Evolutionary conservation across 805 yeast species (phyloP).

Genomic region (Yamadazyma ubonensis): DNA sequence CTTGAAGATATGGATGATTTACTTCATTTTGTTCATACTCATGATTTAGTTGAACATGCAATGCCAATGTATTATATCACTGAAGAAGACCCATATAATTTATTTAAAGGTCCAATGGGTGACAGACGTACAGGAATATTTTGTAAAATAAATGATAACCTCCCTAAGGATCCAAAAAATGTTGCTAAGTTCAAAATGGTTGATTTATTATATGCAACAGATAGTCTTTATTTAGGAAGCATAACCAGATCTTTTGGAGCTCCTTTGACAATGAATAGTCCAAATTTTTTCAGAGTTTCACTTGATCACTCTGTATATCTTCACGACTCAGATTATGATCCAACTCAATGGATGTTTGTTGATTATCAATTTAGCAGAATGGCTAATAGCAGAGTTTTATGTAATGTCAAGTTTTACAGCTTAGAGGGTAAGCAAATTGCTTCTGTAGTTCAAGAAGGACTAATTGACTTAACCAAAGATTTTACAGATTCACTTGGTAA

Average conservation of each 20-base stretch:
- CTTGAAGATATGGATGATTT: slow-evolving; percentile 16
- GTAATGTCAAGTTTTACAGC: slow-evolving; percentile 25
- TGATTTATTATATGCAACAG: slow-evolving; percentile 20
- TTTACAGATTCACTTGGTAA: slow-evolving; percentile 7
- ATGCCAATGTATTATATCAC: slow-evolving; percentile 24
- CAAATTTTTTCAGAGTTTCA: slow-evolving; percentile 34
- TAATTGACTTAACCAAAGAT: slow-evolving; percentile 17
- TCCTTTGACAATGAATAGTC: slow-evolving; percentile 15
- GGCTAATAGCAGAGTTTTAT: slow-evolving; percentile 36
- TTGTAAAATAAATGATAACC: slow-evolving; percentile 26
- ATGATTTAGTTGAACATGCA: slow-evolving; percentile 23
- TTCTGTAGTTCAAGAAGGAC: slow-evolving; percentile 34
- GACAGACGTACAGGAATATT: slow-evolving; percentile 29
- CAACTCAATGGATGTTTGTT: slow-evolving; percentile 35
- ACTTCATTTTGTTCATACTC: slow-evolving; percentile 23
- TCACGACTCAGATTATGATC: slow-evolving; percentile 37
- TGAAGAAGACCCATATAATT: slow-evolving; percentile 1
- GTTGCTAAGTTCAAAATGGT: slow-evolving; percentile 8
- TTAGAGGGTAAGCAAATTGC: slow-evolving; percentile 30
- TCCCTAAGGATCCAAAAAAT: slow-evolving; percentile 21
- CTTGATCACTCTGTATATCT: slow-evolving; percentile 37
- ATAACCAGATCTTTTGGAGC: slow-evolving; percentile 26
- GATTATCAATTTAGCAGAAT: slow-evolving; percentile 32
- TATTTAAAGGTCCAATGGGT: slow-evolving; percentile 15
- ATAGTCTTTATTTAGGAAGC: slow-evolving; percentile 31